Evolutionary conservation across 495 filamentous ascomycete species (phyloP).

Genomic region (Polyplosphaeria fusca): DNA sequence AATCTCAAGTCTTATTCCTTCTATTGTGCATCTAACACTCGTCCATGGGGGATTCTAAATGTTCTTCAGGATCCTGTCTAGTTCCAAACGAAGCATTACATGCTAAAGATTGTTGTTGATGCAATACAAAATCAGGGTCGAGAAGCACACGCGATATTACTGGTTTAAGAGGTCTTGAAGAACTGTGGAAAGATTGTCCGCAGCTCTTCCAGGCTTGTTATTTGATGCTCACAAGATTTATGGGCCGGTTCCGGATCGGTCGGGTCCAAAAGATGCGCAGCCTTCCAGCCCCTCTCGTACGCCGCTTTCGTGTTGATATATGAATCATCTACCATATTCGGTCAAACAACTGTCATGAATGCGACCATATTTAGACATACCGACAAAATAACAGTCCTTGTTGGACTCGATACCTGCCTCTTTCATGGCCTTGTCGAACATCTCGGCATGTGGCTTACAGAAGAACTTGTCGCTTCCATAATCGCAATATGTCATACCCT

Average conservation of each 20-base stretch:
- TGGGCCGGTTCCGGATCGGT: conserved; percentile 55
- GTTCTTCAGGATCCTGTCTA: too few species aligned
- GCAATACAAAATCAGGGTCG: too few species aligned
- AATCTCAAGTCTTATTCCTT: too few species aligned
- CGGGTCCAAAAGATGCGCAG: conserved; percentile 78
- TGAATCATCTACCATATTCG: conserved; percentile 73
- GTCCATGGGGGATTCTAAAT: too few species aligned
- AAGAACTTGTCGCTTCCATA: conserved; percentile 64
- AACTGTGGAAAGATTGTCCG: conserved; percentile 69
- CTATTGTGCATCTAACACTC: too few species aligned
- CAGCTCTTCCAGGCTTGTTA: conserved; percentile 70
- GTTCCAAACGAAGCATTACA: too few species aligned
- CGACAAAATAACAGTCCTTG: conserved; percentile 78
- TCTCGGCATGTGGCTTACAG: conserved; percentile 79
- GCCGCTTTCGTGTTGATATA: conserved; percentile 69
- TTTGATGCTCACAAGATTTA: conserved; percentile 63
- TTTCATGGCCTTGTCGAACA: conserved; percentile 74
- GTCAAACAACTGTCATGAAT: too few species aligned
- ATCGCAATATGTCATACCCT: conserved; percentile 90
- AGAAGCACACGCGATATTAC: too few species aligned
- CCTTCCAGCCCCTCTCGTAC: conserved; percentile 72
- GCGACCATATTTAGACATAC: conserved; percentile 53
- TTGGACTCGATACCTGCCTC: conserved; percentile 44
- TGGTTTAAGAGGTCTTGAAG: too few species aligned
- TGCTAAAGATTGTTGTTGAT: too few species aligned